Evolutionary conservation across 306 rosid genomes (phyloP), one percentile per base, ranked within the genome.

Genomic region (Abrus precatorius): DNA sequence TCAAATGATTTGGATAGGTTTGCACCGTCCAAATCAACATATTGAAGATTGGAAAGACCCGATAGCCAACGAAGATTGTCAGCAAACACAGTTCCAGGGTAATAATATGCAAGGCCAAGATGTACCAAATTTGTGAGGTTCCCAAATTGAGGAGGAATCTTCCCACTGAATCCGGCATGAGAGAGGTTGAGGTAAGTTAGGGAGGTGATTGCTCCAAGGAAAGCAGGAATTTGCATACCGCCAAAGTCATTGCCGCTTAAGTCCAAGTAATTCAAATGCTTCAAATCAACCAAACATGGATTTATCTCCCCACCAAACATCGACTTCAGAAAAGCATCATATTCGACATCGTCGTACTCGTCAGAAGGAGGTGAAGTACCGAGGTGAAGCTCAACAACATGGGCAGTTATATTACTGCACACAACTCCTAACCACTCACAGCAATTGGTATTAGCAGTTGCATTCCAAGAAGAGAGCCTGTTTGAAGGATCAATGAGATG

Each of bases 211-310:
- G 8, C 8, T 8, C 40, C 32, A 29, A 77, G 27, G 28, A 54
- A 66, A 41, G 10, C 29, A 13, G 82, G 75, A 41, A 77, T 53
- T 41, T 54, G 69, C n/a, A 2, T 75, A 12, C 57, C 60, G 30
- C 32, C 30, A 69, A 69, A 69, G 29, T 28, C 11, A 69, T 69
- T 69, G 59, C 11, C 3, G 12, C 78, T 74, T 12, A 74, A 56
- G 43, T 56, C 55, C 74, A 77, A 64, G 71, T 75, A 33, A 60
- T 34, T 48, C 61, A 76, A 50, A 76, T 76, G 80, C 29, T 76
- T 76, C 63, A 78, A 78, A 28, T 78, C 69, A 57, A n/a, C 44
- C 65, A 54, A 62, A 48, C 12, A 30, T 47, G 27, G 59, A 69
- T 8, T 71, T 33, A 71, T 33, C 62, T 50, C 48, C 33, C 76